phyloP scores from a whole-genome alignment of 1,139 yeast genomes.

The Keqinozyma sinolaborantium region DNA sequence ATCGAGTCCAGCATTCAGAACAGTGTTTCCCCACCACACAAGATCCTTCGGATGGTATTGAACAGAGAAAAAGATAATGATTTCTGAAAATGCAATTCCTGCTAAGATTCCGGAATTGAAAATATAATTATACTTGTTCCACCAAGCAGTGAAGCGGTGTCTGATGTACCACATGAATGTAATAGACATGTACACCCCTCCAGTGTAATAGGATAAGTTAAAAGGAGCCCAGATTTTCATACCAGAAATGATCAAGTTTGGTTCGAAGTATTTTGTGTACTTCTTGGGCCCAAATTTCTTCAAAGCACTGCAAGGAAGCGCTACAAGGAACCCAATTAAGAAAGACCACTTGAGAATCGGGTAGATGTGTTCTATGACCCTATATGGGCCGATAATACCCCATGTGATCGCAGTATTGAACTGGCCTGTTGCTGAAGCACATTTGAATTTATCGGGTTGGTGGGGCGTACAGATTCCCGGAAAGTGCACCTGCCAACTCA shows the following conservation, averaged over 20 bases:
- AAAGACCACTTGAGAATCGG: slow-evolving; percentile 49
- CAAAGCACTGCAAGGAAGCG: slow-evolving; percentile 38
- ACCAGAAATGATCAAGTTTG: slow-evolving; percentile 40
- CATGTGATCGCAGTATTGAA: slow-evolving; percentile 56
- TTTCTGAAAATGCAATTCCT: slow-evolving; percentile 49
- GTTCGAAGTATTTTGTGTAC: slow-evolving; percentile 36
- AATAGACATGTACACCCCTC: slow-evolving; percentile 37
- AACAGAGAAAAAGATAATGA: slow-evolving; percentile 55
- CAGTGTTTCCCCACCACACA: slow-evolving; percentile 61
- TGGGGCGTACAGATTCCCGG: slow-evolving; percentile 34
- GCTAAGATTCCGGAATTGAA: slow-evolving; percentile 47
- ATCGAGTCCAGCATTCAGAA: slow-evolving; percentile 15
- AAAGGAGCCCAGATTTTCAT: slow-evolving; percentile 30
- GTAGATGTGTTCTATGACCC: slow-evolving; percentile 44
- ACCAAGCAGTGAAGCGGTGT: slow-evolving; percentile 45
- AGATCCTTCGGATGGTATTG: slow-evolving; percentile 38
- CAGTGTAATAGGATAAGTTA: slow-evolving; percentile 48
- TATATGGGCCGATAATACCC: slow-evolving; percentile 63
- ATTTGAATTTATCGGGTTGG: slow-evolving; percentile 43
- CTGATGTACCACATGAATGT: slow-evolving; percentile 47
- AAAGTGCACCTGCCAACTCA: slow-evolving; percentile 54
- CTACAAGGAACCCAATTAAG: slow-evolving; percentile 50
- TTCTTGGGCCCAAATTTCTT: slow-evolving; percentile 31
- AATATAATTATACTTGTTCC: slow-evolving; percentile 58
- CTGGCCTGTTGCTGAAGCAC: slow-evolving; percentile 47